Conservation (phyloP, 495 filamentous ascomycete species). For the Aspergillus affinis region DNA sequence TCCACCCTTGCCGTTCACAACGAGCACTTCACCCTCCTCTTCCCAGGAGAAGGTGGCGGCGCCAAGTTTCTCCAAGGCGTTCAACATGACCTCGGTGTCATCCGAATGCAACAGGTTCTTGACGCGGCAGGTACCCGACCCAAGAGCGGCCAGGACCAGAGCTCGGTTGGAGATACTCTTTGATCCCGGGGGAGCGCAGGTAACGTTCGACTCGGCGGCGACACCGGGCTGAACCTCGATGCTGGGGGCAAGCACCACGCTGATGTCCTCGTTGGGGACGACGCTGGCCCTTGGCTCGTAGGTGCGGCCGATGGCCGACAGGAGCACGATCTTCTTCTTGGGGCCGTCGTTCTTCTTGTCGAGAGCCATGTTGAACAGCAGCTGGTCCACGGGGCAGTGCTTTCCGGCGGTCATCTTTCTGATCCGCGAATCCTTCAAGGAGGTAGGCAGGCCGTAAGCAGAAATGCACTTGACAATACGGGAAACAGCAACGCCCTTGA, state of each 20-base stretch:
- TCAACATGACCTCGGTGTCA: constrained; percentile 96
- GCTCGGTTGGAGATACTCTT: constrained; percentile 98
- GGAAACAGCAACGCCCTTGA: constrained; percentile 83
- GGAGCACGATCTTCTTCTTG: constrained; percentile 95
- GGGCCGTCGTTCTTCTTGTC: constrained; percentile 98
- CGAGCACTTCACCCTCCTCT: constrained; percentile 82
- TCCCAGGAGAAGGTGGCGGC: constrained; percentile 97
- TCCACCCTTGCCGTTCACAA: constrained; percentile 88
- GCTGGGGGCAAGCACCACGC: constrained; percentile 78
- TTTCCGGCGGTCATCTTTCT: constrained; percentile 83
- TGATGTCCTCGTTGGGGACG: constrained; percentile 83
- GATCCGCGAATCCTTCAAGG: constrained; percentile 79
- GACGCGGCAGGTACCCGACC: constrained; percentile 81
- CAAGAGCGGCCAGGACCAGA: constrained; percentile 87
- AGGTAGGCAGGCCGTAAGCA: constrained; percentile 89
- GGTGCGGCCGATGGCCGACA: constrained; percentile 86
- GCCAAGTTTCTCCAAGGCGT: constrained; percentile 75
- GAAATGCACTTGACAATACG: constrained; percentile 88
- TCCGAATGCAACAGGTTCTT: constrained; percentile 93
- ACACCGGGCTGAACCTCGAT: constrained; percentile 72
- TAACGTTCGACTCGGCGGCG: constrained; percentile 59
- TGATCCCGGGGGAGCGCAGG: constrained; percentile 87
- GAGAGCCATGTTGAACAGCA: constrained; percentile 90
- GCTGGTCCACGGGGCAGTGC: constrained; percentile 83
- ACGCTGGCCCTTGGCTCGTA: constrained; percentile 83